A percentile compares a stretch with the other conserved stretches of the same genome.
Evolutionary conservation across 805 yeast genomes (phyloP).

Genomic region (Ogataea degrootiae): DNA sequence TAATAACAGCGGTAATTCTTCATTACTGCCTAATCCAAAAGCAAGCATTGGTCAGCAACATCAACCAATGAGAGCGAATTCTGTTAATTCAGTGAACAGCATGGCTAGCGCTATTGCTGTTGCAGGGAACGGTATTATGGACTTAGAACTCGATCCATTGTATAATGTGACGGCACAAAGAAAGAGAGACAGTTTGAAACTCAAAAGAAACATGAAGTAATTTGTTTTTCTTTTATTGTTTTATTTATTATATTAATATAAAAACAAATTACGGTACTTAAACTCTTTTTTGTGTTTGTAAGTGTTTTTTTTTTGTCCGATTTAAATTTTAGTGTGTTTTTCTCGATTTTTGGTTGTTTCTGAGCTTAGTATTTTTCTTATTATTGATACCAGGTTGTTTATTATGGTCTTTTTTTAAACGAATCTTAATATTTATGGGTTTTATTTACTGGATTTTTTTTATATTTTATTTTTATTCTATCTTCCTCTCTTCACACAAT

Average conservation of each 20-base stretch:
- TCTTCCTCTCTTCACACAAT: too few species aligned
- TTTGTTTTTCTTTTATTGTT: background rate
- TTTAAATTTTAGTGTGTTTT: too few species aligned
- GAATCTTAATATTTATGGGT: too few species aligned
- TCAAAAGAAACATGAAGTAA: constrained; percentile 37
- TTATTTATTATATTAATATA: background rate
- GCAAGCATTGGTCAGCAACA: background rate
- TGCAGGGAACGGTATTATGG: constrained; percentile 5
- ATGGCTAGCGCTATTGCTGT: background rate
- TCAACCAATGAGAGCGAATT: background rate
- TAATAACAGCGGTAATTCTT: background rate
- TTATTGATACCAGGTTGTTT: too few species aligned
- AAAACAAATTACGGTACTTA: background rate
- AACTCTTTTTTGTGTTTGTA: too few species aligned
- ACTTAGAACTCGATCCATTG: constrained; percentile 27
- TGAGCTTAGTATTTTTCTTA: too few species aligned
- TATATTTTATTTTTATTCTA: too few species aligned
- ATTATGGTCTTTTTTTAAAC: too few species aligned
- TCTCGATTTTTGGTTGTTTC: too few species aligned
- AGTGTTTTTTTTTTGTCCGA: too few species aligned
- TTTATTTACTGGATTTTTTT: too few species aligned
- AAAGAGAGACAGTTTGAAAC: constrained; percentile 47
- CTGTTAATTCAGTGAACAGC: background rate
- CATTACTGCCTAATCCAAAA: background rate
- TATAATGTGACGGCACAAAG: constrained; percentile 45